These are phyloP conservation scores for Arachis hypogaea DNA, from an alignment of 306 rosid genomes.

Conservation along the genomic window DNA sequence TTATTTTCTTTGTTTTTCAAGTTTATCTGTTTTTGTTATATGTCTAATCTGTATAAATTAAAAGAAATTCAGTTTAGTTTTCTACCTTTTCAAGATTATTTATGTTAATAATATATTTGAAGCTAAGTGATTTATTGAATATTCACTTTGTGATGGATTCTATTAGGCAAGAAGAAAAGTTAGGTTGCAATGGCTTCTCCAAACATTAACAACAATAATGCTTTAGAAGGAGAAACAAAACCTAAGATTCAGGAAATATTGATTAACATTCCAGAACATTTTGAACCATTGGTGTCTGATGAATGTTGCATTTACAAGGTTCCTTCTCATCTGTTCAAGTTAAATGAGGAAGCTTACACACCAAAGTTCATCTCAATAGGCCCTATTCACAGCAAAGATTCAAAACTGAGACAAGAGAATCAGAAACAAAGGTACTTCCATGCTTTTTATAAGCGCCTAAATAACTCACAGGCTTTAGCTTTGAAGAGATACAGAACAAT, in stretches of 20 bases:
- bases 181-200: constrained; percentile 30
- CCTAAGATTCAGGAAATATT: constrained; percentile 35
- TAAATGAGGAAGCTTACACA: constrained; percentile 35
- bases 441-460: constrained; percentile 36
- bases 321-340: constrained; percentile 20
- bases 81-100: not conserved
- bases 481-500: constrained; percentile 5
- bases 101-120: not conserved
- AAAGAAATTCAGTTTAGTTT: not conserved
- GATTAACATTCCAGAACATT: constrained; percentile 31
- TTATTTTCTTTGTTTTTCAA: not conserved
- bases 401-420: constrained; percentile 22
- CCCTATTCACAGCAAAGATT: constrained; percentile 30
- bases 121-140: constrained; percentile 5
- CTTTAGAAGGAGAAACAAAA: constrained; percentile 3
- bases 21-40: no score
- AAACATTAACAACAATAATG: not conserved
- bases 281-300: constrained; percentile 23
- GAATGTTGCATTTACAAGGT: constrained; percentile 45
- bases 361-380: constrained; percentile 43
- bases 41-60: no score
- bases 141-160: not conserved
- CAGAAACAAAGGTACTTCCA: constrained; percentile 40
- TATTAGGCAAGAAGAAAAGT: constrained; percentile 11
- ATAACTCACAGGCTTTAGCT: constrained; percentile 17